phyloP scores from a whole-genome alignment of 2,329 filamentous ascomycete genomes.

The Cladosporium austrohemisphaericum region DNA sequence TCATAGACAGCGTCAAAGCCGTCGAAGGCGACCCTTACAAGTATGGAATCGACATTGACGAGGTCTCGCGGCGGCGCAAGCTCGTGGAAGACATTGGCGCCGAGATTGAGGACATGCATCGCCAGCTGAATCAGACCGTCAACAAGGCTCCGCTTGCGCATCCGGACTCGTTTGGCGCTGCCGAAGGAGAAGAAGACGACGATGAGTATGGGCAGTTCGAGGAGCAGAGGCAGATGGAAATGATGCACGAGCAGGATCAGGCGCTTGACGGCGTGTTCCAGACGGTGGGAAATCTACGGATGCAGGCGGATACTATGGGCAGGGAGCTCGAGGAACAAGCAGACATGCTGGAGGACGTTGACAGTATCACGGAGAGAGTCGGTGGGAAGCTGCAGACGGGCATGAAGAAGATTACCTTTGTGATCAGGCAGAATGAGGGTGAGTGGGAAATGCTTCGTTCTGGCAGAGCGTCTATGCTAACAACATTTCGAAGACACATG shows the following conservation, averaged over 20 bases:
- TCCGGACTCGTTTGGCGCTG: conserved; percentile 50
- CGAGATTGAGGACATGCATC: conserved; percentile 85
- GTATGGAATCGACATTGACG: conserved; percentile 78
- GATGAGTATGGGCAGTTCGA: conserved; percentile 68
- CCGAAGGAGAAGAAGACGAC: conserved; percentile 35
- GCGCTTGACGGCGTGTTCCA: conserved; percentile 88
- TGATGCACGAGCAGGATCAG: conserved; percentile 93
- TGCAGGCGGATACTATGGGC: conserved; percentile 94
- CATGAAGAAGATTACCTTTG: conserved; percentile 77
- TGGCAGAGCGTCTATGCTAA: conserved; percentile 17
- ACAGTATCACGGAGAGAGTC: conserved; percentile 80
- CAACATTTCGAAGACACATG: conserved; percentile 49
- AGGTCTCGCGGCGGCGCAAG: conserved; percentile 73
- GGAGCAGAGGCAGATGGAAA: conserved; percentile 81
- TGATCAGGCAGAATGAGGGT: conserved; percentile 90
- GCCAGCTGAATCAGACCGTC: conserved; percentile 66
- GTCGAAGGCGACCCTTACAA: conserved; percentile 83
- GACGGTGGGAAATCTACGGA: conserved; percentile 84
- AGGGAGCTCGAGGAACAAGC: conserved; percentile 92
- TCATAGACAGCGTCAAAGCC: conserved; percentile 79
- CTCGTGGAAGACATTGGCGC: conserved; percentile 85
- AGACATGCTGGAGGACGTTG: conserved; percentile 81
- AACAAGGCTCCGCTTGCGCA: conserved; percentile 55
- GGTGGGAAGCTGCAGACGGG: conserved; percentile 80
- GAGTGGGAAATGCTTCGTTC: conserved; percentile 36